Conservation (phyloP, 2,329 filamentous ascomycete species). For the Microcyclosporella mali region DNA sequence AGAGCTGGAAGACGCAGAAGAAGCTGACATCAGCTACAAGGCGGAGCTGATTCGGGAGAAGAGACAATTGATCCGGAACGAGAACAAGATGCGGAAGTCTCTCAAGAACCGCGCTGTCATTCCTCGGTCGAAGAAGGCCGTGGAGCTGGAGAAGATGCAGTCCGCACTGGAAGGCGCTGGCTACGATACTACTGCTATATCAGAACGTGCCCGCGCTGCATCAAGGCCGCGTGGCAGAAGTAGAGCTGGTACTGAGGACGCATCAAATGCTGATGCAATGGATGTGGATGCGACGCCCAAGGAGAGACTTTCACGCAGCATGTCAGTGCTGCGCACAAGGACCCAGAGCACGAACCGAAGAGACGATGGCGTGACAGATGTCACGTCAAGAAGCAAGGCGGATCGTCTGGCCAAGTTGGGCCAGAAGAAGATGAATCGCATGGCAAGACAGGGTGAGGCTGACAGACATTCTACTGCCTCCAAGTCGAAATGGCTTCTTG, state of each 20-base stretch:
- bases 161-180: conserved; percentile 77
- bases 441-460: conserved; percentile 93
- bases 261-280: conserved; percentile 59
- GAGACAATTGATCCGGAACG: conserved; percentile 84
- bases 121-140: conserved; percentile 72
- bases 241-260: conserved; percentile 45
- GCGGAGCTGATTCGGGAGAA: conserved; percentile 95
- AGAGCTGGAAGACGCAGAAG: conserved; percentile 77
- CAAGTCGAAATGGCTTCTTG: conserved; percentile 83
- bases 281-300: conserved; percentile 48
- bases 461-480: conserved; percentile 81
- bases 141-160: conserved; percentile 81
- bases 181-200: conserved; percentile 70
- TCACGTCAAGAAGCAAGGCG: conserved; percentile 64
- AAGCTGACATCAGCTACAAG: conserved; percentile 82
- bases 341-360: conserved; percentile 63
- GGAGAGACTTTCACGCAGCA: conserved; percentile 46
- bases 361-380: conserved; percentile 69
- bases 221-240: conserved; percentile 67
- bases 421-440: conserved; percentile 98
- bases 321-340: conserved; percentile 60
- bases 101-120: conserved; percentile 96
- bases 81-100: conserved; percentile 88
- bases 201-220: conserved; percentile 64
- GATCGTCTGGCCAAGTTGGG: conserved; percentile 80